These are phyloP conservation scores for Pichia thaimueangensis DNA, from an alignment of 805 yeast species.

Conservation along the genomic window DNA sequence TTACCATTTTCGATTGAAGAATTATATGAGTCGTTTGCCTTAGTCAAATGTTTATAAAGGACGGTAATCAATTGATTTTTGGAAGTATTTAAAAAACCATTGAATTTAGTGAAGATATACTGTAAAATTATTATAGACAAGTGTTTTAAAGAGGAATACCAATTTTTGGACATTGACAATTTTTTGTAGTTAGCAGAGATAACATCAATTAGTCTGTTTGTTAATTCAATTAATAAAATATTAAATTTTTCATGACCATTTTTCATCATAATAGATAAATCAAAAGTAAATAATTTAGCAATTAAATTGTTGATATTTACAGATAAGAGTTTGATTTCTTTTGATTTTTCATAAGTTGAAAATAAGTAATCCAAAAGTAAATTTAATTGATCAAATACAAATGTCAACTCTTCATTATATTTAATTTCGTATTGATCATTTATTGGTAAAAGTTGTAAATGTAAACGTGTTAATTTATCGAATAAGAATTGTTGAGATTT, in stretches of 20 bases:
- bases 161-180: slow-evolving; percentile 27
- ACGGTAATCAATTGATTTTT: slow-evolving; percentile 24
- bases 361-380: slow-evolving; percentile 18
- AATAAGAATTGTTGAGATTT: slow-evolving; percentile 1
- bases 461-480: slow-evolving; percentile 3
- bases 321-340: slow-evolving; percentile 22
- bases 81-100: slow-evolving; percentile 30
- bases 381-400: slow-evolving; percentile 21
- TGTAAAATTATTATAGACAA: slow-evolving; percentile 25
- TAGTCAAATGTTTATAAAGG: slow-evolving; percentile 28
- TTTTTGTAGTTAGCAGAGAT: slow-evolving; percentile 22
- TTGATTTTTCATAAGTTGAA: slow-evolving; percentile 17
- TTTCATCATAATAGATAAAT: slow-evolving; percentile 24
- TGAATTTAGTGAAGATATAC: slow-evolving; percentile 26
- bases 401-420: slow-evolving; percentile 20
- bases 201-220: slow-evolving; percentile 21
- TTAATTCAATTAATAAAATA: slow-evolving; percentile 26
- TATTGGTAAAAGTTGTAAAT: slow-evolving; percentile 1
- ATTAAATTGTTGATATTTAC: slow-evolving; percentile 21
- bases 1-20: slow-evolving; percentile 25
- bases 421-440: neutral
- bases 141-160: slow-evolving; percentile 30
- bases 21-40: slow-evolving; percentile 30
- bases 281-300: slow-evolving; percentile 18
- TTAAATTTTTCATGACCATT: slow-evolving; percentile 30